These are phyloP conservation scores for Picea glauca DNA, from an alignment of 75 land plant genomes.

Conservation along the genomic window DNA sequence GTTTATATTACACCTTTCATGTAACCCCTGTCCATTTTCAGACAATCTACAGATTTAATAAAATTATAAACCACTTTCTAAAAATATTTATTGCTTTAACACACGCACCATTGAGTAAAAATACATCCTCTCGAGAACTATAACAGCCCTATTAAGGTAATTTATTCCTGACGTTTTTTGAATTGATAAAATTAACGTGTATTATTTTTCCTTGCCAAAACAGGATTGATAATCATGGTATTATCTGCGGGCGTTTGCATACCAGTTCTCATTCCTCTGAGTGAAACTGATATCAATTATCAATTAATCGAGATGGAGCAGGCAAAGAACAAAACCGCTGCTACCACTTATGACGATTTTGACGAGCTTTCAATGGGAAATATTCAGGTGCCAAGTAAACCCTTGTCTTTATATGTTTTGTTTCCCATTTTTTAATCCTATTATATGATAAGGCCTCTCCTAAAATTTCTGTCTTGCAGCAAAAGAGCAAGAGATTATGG, in stretches of 20 bases:
- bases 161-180: too few species aligned
- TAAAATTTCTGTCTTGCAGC: conserved; percentile 10
- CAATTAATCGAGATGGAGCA: neutral
- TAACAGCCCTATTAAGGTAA: too few species aligned
- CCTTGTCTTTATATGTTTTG: neutral
- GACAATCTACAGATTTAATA: too few species aligned
- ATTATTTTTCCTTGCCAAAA: conserved; percentile 7
- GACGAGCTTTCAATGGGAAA: conserved; percentile 87
- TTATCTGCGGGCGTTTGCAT: conserved; percentile 60
- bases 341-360: conserved; percentile 40
- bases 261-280: conserved; percentile 71
- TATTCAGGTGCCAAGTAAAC: conserved; percentile 31
- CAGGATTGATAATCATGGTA: conserved; percentile 69
- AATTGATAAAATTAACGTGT: too few species aligned
- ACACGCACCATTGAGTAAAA: too few species aligned
- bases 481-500: conserved; percentile 54
- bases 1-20: too few species aligned
- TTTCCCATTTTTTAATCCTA: neutral
- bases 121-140: too few species aligned
- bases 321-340: conserved; percentile 10
- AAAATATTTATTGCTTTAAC: too few species aligned
- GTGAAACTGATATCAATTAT: conserved; percentile 44
- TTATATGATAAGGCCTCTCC: neutral
- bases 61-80: too few species aligned
- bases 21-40: too few species aligned